These are phyloP conservation scores for Neurospora intermedia DNA, from an alignment of 495 filamentous ascomycete genomes.

Conservation along the genomic window DNA sequence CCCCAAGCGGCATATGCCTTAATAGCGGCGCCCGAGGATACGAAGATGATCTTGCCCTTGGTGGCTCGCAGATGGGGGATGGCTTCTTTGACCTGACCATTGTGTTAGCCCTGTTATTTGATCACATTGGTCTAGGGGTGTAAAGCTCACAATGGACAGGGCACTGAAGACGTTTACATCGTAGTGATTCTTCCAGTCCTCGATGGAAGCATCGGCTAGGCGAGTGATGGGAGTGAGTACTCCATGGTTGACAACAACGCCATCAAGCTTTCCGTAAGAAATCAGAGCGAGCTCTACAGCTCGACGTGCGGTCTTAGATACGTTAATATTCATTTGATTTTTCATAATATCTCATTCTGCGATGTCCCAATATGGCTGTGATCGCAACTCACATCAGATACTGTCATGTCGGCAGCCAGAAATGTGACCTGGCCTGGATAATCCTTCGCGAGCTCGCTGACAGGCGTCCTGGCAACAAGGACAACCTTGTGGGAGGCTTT, in stretches of 20 bases:
- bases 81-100: slow-evolving; percentile 54
- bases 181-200: slow-evolving; percentile 67
- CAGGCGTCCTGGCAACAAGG: slow-evolving; percentile 59
- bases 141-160: slow-evolving; percentile 56
- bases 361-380: background rate
- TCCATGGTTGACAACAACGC: slow-evolving; percentile 81
- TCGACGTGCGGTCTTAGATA: slow-evolving; percentile 41
- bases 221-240: slow-evolving; percentile 66
- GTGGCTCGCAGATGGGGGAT: slow-evolving; percentile 60
- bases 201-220: slow-evolving; percentile 48
- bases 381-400: slow-evolving; percentile 38
- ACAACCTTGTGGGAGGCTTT: slow-evolving; percentile 59
- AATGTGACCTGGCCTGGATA: slow-evolving; percentile 59
- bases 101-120: slow-evolving; percentile 4
- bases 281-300: slow-evolving; percentile 52
- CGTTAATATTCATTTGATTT: background rate
- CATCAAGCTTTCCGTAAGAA: slow-evolving; percentile 64
- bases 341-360: background rate
- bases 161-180: slow-evolving; percentile 78
- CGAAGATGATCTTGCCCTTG: slow-evolving; percentile 61
- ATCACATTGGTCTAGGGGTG: background rate
- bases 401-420: slow-evolving; percentile 65
- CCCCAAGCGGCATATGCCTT: slow-evolving; percentile 64
- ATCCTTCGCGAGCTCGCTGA: slow-evolving; percentile 47
- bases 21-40: slow-evolving; percentile 64